Percentiles rank a stretch among this genome's conserved stretches.
Evolutionary conservation across 208 protist species (phyloP).

Genomic region (Naegleria fowleri): DNA sequence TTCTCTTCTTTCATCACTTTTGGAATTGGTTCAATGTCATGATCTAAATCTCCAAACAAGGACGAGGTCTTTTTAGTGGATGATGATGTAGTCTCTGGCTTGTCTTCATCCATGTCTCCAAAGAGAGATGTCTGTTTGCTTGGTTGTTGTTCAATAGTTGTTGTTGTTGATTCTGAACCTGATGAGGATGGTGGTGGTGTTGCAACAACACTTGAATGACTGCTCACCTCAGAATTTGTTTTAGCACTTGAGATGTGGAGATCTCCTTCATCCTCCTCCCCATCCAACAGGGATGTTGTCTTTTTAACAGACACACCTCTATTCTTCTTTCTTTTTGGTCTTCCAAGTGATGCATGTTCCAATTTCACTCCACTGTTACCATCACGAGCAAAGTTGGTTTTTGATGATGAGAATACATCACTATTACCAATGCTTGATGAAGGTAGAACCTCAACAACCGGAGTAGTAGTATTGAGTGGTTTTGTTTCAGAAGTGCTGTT

Average conservation of each 20-base stretch:
- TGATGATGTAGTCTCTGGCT: background rate
- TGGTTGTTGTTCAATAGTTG: too few relatives aligned
- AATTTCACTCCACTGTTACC: background rate
- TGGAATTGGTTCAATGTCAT: background rate
- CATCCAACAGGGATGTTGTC: background rate
- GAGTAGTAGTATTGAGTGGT: background rate
- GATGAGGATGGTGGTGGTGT: too few relatives aligned
- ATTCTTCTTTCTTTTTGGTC: slow-evolving; percentile 18
- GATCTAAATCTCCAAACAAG: background rate
- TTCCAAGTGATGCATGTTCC: background rate
- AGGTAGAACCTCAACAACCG: background rate
- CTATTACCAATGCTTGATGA: background rate
- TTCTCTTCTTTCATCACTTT: background rate
- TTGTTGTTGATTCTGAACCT: too few relatives aligned
- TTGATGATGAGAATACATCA: background rate
- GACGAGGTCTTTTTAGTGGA: background rate
- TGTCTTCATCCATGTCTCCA: background rate
- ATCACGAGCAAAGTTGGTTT: slow-evolving; percentile 4
- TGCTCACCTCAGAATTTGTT: too few relatives aligned
- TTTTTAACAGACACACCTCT: background rate
- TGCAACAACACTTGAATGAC: too few relatives aligned
- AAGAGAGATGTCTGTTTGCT: background rate
- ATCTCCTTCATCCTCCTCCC: background rate
- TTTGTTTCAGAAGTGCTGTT: background rate
- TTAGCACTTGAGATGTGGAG: too few relatives aligned